Evolutionary conservation across 768 basidiomycete genomes (phyloP).

Genomic region (Boletellus emodensis): DNA sequence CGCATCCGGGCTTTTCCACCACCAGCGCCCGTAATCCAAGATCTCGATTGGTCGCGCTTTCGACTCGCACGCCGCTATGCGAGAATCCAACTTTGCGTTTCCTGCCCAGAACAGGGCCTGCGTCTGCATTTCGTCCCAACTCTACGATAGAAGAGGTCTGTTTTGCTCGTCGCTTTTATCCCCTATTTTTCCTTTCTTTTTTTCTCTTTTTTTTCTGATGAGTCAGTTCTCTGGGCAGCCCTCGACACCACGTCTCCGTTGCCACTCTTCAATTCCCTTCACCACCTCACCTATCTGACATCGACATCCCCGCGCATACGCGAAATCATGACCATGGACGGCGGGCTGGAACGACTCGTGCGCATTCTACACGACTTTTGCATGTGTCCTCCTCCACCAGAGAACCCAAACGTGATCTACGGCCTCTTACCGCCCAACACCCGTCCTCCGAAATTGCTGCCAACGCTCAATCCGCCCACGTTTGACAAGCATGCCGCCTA

Average conservation of each 20-base stretch:
- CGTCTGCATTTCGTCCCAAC: conserved; percentile 89
- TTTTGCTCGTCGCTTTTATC: conserved; percentile 3
- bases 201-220: conserved; percentile 7
- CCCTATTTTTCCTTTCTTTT: background rate
- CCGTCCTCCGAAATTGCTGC: conserved; percentile 50
- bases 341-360: conserved; percentile 93
- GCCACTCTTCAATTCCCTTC: conserved; percentile 89
- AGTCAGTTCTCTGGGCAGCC: conserved; percentile 28
- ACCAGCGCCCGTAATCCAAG: conserved; percentile 7
- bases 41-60: conserved; percentile 17
- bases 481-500: conserved; percentile 85
- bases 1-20: background rate
- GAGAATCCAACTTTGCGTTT: conserved; percentile 94
- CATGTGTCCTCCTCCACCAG: conserved; percentile 75
- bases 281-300: conserved; percentile 93
- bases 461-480: conserved; percentile 61
- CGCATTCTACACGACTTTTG: conserved; percentile 89
- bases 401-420: conserved; percentile 71
- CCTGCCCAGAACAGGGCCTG: conserved; percentile 93
- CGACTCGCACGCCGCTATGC: conserved; percentile 50
- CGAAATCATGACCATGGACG: conserved; percentile 97
- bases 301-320: conserved; percentile 96
- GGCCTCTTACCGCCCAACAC: conserved; percentile 67
- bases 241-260: conserved; percentile 54
- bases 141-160: conserved; percentile 92